phyloP scores from a whole-genome alignment of 2,329 filamentous ascomycete genomes.

The Aspergillus sp. region DNA sequence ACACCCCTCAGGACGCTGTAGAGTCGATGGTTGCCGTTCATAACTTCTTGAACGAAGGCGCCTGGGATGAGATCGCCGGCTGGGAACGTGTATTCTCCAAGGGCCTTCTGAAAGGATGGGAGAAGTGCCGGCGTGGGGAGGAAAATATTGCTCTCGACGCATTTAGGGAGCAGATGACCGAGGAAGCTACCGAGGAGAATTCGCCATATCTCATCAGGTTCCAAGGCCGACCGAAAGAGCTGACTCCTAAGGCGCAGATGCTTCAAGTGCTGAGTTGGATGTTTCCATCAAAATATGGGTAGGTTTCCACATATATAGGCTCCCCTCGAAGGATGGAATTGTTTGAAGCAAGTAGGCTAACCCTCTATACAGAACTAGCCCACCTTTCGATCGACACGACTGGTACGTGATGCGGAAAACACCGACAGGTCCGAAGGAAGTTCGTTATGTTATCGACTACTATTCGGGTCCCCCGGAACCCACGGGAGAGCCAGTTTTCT shows the following conservation, averaged over 20 bases:
- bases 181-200: slow-evolving; percentile 24
- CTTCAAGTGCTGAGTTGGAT: slow-evolving; percentile 73
- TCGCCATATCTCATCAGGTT: slow-evolving; percentile 78
- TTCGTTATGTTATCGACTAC: slow-evolving; percentile 96
- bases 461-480: slow-evolving; percentile 79
- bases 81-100: slow-evolving; percentile 85
- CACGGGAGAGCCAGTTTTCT: slow-evolving; percentile 90
- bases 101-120: slow-evolving; percentile 69
- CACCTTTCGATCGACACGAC: slow-evolving; percentile 94
- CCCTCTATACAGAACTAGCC: slow-evolving; percentile 56
- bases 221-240: slow-evolving; percentile 80
- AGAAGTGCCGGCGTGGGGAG: slow-evolving; percentile 69
- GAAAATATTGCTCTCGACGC: slow-evolving; percentile 55
- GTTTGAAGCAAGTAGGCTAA: background rate
- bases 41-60: slow-evolving; percentile 97
- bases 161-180: slow-evolving; percentile 45
- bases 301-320: slow-evolving; percentile 23
- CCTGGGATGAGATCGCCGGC: slow-evolving; percentile 89
- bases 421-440: slow-evolving; percentile 64
- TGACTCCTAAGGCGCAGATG: slow-evolving; percentile 87
- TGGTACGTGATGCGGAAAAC: slow-evolving; percentile 82
- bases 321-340: too few species aligned
- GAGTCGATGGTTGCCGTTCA: slow-evolving; percentile 97
- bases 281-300: slow-evolving; percentile 77
- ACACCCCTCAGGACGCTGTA: slow-evolving; percentile 88